Evolutionary conservation across 306 rosid genomes (phyloP).

Genomic region (Lotus japonicus): DNA sequence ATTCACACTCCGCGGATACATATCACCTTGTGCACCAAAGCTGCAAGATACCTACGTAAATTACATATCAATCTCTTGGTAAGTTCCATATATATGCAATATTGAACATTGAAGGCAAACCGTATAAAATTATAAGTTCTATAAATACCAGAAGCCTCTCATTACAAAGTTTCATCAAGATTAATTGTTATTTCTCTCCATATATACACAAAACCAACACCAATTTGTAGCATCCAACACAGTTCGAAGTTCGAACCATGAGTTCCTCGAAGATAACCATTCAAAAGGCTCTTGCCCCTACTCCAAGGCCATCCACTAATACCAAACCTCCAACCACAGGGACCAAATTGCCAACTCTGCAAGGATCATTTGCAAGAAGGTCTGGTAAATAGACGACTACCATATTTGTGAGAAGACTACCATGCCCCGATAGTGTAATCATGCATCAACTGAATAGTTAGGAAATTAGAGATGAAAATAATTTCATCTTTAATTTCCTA

Average conservation of each 20-base stretch:
- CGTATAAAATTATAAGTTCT: not conserved
- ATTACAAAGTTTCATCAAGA: not conserved
- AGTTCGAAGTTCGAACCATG: no score
- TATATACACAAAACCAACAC: not conserved
- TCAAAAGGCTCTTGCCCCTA: not conserved
- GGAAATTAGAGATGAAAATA: no score
- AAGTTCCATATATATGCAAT: not conserved
- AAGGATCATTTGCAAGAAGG: not conserved
- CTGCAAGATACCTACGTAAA: not conserved
- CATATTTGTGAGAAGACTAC: no score
- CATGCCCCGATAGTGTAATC: not conserved
- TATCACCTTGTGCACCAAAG: no score
- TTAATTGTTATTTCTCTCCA: not conserved
- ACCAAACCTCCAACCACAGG: not conserved
- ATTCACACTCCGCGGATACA: no score
- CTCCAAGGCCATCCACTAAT: constrained; percentile 11
- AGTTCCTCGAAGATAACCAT: not conserved
- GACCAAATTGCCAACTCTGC: not conserved
- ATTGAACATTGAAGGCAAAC: not conserved
- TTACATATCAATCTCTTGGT: not conserved
- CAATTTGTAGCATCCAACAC: not conserved
- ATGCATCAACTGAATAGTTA: no score
- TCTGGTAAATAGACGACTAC: no score
- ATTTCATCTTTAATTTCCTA: no score
- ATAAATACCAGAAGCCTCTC: not conserved